Evolutionary conservation across 768 basidiomycete species (phyloP), one percentile per base, ranked within the genome.

Genomic region (Calocybe indica): DNA sequence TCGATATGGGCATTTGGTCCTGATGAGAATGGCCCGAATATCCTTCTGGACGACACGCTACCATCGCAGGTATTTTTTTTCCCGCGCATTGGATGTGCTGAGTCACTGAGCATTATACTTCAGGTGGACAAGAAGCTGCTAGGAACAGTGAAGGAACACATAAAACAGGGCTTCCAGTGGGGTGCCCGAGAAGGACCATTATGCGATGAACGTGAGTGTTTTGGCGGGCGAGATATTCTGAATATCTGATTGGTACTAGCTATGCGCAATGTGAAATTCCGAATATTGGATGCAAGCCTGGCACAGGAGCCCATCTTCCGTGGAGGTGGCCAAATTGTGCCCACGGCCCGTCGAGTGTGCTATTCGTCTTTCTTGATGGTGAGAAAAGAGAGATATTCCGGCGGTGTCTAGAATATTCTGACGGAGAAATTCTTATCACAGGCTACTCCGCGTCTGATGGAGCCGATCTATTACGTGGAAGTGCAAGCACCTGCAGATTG

Each of bases 1-100:
- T 97, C 94, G 56, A 96, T 99, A 73, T 99, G 96, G 96, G 93
- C 96, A 14, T 99, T 99, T 66, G 96, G 96, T 13, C 96, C 96
- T 3, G 92, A 98, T 55, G 95, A 97, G 39, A 85, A 82, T 52
- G 96, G 96, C 0, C 81, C 95, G 7, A 99, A 99, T 64, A 79
- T 95, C 52, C 72, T 98, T 37, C 69, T 98, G 56, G 95, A 99
- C 61, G 96, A 99, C 60, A 98, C 96, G 2, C 69, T 99, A 12
- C 96, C 96, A 3, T 92, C 89, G 5, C 91, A 95, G 72, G 90
- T 89, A 52, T 50, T 70, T 54, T 34, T 22, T 48, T n/a, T n/a
- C n/a, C n/a, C n/a, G n/a, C n/a, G n/a, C n/a, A n/a, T n/a, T n/a
- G n/a, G n/a, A n/a, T n/a, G 14, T 34, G 46, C 29, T 22, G 5